Conservation (phyloP, 345 rosid genomes). For the Noccaea caerulescens region DNA sequence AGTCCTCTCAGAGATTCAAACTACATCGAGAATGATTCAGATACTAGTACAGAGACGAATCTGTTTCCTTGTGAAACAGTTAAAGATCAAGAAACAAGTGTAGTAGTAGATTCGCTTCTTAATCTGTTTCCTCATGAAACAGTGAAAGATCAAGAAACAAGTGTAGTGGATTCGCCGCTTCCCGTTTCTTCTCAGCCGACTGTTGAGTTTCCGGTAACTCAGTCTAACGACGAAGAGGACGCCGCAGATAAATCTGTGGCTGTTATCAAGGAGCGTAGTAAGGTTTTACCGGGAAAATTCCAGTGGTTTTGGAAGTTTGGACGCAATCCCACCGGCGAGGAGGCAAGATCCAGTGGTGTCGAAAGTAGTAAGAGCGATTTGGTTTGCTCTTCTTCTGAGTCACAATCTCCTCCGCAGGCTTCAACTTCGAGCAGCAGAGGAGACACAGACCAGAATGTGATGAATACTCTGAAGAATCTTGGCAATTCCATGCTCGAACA, state of each 20-base stretch:
- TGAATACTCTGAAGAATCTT: constrained; percentile 70
- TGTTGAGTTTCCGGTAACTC: constrained; percentile 44
- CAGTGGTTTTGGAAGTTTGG: constrained; percentile 97
- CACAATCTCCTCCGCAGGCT: constrained; percentile 42
- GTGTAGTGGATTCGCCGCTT: constrained; percentile 51
- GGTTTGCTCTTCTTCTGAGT: constrained; percentile 40
- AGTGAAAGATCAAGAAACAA: constrained; percentile 48
- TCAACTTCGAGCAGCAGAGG: constrained; percentile 52
- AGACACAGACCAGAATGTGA: constrained; percentile 73
- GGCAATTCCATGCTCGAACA: constrained; percentile 95
- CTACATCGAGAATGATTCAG: constrained; percentile 64
- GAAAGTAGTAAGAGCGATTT: constrained; percentile 43
- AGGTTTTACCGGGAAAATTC: constrained; percentile 65
- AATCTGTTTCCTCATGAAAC: constrained; percentile 33
- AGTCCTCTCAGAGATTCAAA: constrained; percentile 57
- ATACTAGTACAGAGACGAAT: constrained; percentile 68
- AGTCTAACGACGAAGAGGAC: constrained; percentile 38
- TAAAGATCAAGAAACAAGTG: constrained; percentile 43
- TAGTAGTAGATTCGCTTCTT: constrained; percentile 43
- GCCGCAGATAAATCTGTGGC: constrained; percentile 43
- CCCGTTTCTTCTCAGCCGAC: constrained; percentile 60
- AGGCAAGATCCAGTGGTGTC: constrained; percentile 46
- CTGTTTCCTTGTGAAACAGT: constrained; percentile 49
- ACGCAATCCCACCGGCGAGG: constrained; percentile 55
- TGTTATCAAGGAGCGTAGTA: constrained; percentile 54